These are phyloP conservation scores for Xylariaceae sp. DNA, from an alignment of 2,329 filamentous ascomycete genomes.

Conservation along the genomic window DNA sequence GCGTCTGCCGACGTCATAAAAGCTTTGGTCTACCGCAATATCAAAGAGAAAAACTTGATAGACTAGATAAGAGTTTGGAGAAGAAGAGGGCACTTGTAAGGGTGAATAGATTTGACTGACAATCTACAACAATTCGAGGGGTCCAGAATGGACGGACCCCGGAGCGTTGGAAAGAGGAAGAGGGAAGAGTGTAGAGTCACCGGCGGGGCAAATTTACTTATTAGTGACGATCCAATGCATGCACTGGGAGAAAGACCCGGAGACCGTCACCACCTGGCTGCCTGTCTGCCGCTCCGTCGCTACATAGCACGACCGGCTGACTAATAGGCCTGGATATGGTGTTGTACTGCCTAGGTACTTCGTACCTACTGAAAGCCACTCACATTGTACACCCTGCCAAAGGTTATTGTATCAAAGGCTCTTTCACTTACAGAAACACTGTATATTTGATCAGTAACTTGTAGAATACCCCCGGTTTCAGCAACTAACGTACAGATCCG, in stretches of 20 bases:
- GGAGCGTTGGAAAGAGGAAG: constrained; percentile 27
- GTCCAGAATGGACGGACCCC: constrained; percentile 37
- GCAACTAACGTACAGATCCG: too few relatives aligned
- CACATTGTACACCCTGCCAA: too few relatives aligned
- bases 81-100: constrained; percentile 4
- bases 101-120: constrained; percentile 7
- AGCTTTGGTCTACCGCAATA: not conserved
- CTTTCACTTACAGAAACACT: too few relatives aligned
- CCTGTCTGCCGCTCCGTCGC: not conserved
- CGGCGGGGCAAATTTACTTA: constrained; percentile 29
- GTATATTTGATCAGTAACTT: too few relatives aligned
- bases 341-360: not conserved
- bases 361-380: too few relatives aligned
- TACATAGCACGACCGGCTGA: not conserved
- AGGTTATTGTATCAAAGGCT: too few relatives aligned
- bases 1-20: constrained; percentile 22
- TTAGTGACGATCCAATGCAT: constrained; percentile 20
- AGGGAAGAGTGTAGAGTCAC: constrained; percentile 30
- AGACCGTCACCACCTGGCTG: constrained; percentile 4
- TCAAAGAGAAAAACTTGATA: not conserved
- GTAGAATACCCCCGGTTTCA: too few relatives aligned
- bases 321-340: not conserved
- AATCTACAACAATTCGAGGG: constrained; percentile 26
- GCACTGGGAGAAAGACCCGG: not conserved
- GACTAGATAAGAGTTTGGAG: not conserved